Conservation (phyloP, 176 grass and related monocot genomes). For the Lolium multiflorum region DNA sequence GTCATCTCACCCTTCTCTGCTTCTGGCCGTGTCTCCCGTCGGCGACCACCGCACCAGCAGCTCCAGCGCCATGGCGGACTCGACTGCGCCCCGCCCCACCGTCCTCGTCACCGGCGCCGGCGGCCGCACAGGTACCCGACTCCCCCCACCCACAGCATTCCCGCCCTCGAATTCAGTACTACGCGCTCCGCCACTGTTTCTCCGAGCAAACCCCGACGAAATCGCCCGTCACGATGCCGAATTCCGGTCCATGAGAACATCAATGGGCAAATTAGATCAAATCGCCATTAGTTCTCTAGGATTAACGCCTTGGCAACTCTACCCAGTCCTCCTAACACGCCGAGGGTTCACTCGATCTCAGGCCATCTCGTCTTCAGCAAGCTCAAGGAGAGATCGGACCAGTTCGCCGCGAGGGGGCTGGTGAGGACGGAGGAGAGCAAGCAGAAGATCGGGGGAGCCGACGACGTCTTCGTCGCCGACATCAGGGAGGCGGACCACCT, state of each 20-base stretch:
- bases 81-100: slow-evolving; percentile 53
- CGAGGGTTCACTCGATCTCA: slow-evolving; percentile 27
- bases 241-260: neutral
- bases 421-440: slow-evolving; percentile 85
- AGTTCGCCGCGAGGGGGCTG: slow-evolving; percentile 66
- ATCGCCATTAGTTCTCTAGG: neutral
- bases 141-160: neutral
- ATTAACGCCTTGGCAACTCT: neutral
- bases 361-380: slow-evolving; percentile 79
- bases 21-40: neutral
- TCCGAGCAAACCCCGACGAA: neutral
- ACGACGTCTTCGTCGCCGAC: slow-evolving; percentile 69
- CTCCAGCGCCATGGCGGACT: slow-evolving; percentile 50
- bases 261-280: neutral
- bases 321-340: neutral
- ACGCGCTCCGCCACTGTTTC: neutral
- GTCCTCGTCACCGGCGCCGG: slow-evolving; percentile 79
- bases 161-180: neutral
- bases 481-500: slow-evolving; percentile 62
- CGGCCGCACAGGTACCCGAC: slow-evolving; percentile 62
- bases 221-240: neutral
- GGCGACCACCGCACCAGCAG: neutral
- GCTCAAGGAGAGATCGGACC: slow-evolving; percentile 59
- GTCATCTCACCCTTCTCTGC: neutral
- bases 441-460: slow-evolving; percentile 63